phyloP scores from a whole-genome alignment of 495 filamentous ascomycete genomes.

The Neurospora sp. region DNA sequence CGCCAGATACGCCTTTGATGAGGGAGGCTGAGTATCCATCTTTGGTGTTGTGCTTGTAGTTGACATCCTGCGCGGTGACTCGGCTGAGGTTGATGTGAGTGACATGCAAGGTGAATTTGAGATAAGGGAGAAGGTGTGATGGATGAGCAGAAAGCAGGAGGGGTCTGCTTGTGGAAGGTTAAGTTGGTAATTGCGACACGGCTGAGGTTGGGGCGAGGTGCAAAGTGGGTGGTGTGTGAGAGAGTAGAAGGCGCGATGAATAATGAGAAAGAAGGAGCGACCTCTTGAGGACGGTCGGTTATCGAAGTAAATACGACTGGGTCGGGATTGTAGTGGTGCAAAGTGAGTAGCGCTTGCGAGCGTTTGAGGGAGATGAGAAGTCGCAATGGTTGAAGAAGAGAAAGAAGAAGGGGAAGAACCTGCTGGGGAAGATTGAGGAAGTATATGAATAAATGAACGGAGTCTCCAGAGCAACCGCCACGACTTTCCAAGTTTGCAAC shows the following conservation, averaged over 20 bases:
- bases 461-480: not conserved
- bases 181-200: not conserved
- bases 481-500: not conserved
- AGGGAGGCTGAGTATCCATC: not conserved
- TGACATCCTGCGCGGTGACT: not conserved
- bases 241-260: not conserved
- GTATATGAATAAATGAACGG: not conserved
- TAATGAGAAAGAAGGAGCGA: not conserved
- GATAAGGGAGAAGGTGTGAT: not conserved
- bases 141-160: not conserved
- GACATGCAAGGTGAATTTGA: not conserved
- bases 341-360: not conserved
- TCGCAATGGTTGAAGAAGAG: not conserved
- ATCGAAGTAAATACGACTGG: not conserved
- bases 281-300: not conserved
- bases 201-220: not conserved
- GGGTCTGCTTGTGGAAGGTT: not conserved
- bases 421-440: not conserved
- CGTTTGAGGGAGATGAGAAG: not conserved
- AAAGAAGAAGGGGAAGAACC: too few relatives aligned
- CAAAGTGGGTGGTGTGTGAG: not conserved
- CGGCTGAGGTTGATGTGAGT: not conserved
- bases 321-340: not conserved
- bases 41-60: not conserved
- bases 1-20: conserved; percentile 4